Evolutionary conservation across 2,329 filamentous ascomycete genomes (phyloP).

Genomic region (Graphium sp.): DNA sequence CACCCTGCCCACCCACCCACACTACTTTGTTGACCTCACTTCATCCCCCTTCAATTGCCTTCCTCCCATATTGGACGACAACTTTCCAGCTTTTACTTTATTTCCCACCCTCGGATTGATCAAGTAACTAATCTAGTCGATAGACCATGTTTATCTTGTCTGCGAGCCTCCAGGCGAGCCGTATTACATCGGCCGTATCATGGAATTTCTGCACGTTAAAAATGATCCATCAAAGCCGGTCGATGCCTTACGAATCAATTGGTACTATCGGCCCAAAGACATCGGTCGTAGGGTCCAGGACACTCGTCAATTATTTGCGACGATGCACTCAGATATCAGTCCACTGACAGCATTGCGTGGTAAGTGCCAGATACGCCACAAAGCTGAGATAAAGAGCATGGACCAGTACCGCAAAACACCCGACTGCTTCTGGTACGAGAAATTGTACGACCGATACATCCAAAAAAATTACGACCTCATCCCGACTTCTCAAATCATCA

Average conservation of each 20-base stretch:
- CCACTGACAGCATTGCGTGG: slow-evolving; percentile 84
- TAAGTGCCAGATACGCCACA: slow-evolving; percentile 81
- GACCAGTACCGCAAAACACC: slow-evolving; percentile 71
- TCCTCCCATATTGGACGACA: too few relatives aligned
- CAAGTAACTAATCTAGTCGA: neutral
- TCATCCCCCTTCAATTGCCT: too few relatives aligned
- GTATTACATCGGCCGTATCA: slow-evolving; percentile 93
- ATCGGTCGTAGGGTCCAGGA: slow-evolving; percentile 86
- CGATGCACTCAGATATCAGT: slow-evolving; percentile 96
- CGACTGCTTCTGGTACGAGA: slow-evolving; percentile 93
- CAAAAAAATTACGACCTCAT: slow-evolving; percentile 96
- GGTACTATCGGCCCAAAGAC: slow-evolving; percentile 95
- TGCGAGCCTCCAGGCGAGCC: slow-evolving; percentile 96
- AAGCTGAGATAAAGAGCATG: slow-evolving; percentile 67
- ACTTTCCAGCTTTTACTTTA: neutral
- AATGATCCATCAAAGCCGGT: slow-evolving; percentile 59
- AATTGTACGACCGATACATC: slow-evolving; percentile 95
- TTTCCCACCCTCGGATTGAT: neutral
- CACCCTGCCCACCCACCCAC: too few relatives aligned
- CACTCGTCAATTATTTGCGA: slow-evolving; percentile 80
- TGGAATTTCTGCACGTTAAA: slow-evolving; percentile 85
- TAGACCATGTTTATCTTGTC: slow-evolving; percentile 79
- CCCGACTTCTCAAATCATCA: slow-evolving; percentile 81
- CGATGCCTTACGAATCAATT: slow-evolving; percentile 84
- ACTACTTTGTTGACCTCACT: too few relatives aligned